Base-by-base conservation (phyloP, 305 asterid species). In the Caryopteris hybrid region DNA sequence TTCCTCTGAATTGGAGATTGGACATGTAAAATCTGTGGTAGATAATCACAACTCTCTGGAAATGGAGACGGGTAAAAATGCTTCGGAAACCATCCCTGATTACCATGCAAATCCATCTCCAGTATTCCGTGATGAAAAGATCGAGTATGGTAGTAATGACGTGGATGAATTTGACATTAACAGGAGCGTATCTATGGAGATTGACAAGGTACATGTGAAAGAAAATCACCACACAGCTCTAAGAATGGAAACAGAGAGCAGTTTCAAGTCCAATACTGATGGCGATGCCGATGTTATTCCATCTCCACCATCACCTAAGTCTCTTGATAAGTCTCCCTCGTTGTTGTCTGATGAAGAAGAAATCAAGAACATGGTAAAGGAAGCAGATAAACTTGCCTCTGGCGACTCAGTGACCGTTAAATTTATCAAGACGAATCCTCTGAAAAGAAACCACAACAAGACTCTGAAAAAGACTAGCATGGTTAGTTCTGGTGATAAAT, bases 401-500 rank as follows among this genome's bases (percentile, higher is more conserved):
- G 71, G 61, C 48, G 63, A 76, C 8, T 42, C 51, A 8, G 41
- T 45, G 33, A 13, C 64, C 41, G 53, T 50, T 18, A 64, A 62
- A 42, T 23, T 27, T 48, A 74, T 54, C 42, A 71, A 22, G 46
- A 42, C 1, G 34, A 11, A n/a, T 2, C 50, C 48, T 59, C 43
- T 29, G 1, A 55, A 14, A 13, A 54, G n/a, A 39, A 48, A 9
- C 70, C 72, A 6, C 22, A 54, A 48, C 45, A 84, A 61, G 76
- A 71, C 53, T 60, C 59, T 6, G 23, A 70, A 64, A 63, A 84
- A 61, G 83, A 75, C 55, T 25, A 59, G 25, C 21, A 13, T 20
- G 18, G 64, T 70, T 25, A 10, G 61, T 27, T 59, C 72, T 12
- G 81, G 76, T 48, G 84, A 81, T 39, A 69, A 74, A 23, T 31